These are phyloP conservation scores for Eudorina sp. DNA, from an alignment of 139 green algal genomes.

Conservation along the genomic window DNA sequence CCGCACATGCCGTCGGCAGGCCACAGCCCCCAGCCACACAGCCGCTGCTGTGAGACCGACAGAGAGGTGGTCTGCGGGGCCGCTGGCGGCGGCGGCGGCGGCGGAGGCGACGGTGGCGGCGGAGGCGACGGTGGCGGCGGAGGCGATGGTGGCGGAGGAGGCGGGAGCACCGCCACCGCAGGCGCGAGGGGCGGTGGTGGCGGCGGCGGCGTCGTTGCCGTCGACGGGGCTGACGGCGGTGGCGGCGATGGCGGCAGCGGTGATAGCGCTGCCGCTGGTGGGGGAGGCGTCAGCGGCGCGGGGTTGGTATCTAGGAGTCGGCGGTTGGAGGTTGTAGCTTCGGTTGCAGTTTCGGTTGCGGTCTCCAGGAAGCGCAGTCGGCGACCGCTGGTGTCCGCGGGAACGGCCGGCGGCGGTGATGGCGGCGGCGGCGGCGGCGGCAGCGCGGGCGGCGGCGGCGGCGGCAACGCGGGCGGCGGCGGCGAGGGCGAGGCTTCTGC, in stretches of 20 bases:
- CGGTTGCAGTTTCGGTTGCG: neutral
- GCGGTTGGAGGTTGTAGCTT: neutral
- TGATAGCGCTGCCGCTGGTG: neutral
- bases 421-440: neutral
- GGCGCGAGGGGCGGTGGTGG: neutral
- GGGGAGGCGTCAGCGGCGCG: neutral
- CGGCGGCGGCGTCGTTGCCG: neutral
- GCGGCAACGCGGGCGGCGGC: too few species aligned
- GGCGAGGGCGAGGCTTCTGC: too few species aligned
- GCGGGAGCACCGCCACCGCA: too few species aligned
- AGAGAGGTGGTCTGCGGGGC: neutral
- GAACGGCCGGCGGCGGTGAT: neutral
- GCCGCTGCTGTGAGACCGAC: neutral
- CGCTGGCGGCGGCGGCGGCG: neutral
- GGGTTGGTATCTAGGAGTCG: neutral
- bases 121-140: neutral
- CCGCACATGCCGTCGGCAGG: neutral
- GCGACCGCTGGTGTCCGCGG: neutral
- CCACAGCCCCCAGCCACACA: slow-evolving; percentile 32
- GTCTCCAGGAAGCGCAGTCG: neutral
- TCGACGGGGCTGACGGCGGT: neutral
- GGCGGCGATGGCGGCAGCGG: neutral
- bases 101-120: neutral
- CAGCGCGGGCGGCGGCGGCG: neutral
- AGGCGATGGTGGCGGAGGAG: neutral